Base-by-base conservation (phyloP, 768 basidiomycete species). In the Calocera cornea region DNA sequence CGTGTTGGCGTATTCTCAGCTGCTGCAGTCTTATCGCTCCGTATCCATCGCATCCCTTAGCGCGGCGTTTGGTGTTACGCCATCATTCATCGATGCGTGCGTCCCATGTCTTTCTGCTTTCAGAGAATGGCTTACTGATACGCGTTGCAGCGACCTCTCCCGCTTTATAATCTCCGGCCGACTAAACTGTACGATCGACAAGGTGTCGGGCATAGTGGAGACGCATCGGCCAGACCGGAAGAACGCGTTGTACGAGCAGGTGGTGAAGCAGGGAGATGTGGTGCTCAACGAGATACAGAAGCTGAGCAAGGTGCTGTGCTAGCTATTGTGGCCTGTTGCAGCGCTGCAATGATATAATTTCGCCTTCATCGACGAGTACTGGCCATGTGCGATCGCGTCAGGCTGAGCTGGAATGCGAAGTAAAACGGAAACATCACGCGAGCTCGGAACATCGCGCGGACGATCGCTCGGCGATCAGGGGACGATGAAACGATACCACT, bases 161-260 rank as follows among this genome's bases (percentile, higher is more conserved):
- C 84, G 87, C 7, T 95, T 97, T 79, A 97, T 99, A 71, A 88
- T 94, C 17, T 84, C 84, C 16, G 89, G 90, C 27, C 82, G 95
- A 12, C 77, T 99, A 64, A 86, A 91, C 73, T 90, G 88, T 72
- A 86, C 87, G 0, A 97, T 98, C 68, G 95, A 98, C 81, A 91
- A 92, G 73, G 95, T 98, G n/a, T 83, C 88, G 67, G 92, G 93
- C 0, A 83, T 97, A 40, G 93, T 97, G 17, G 90, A 94, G 78
- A 97, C 95, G 24, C 94, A 90, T 63, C 81, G 91, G 68, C 82
- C 84, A 2, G 81, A 85, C 49, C 77, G 82, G 41, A 87, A 97
- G 83, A 90, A 86, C 64, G 87, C 88, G 47, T 89, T 93, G 73
- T 97, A 95, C 75, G 93, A 95, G 74, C 87, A 86, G 40, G 89